Evolutionary conservation across 192 early-diverging fungal species (phyloP), one percentile per base, ranked within the genome.

Genomic region (Entomortierella lignicola): DNA sequence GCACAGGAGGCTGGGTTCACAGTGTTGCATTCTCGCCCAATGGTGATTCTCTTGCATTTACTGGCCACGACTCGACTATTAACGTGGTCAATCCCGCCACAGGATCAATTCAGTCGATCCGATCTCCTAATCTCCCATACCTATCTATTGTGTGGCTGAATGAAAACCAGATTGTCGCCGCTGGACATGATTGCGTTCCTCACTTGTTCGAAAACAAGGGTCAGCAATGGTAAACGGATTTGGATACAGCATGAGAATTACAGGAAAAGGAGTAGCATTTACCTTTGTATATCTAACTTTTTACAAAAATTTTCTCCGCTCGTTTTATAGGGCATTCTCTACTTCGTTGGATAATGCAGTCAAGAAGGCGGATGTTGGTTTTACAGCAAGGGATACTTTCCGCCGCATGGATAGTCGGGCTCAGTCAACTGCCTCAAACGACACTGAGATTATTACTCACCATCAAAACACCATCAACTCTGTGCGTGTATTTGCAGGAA

Each of bases 391-490:
- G 63, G 91, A 88, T 61, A 89, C 90, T 62, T 99, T 99, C 91
- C 89, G 91, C 59, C 92, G 93, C 75, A 97, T 98, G 96, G 97
- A 98, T 79, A 91, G 90, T 55, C 86, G 92, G 55, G 92, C 86
- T 48, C 94, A 95, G 70, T 61, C 83, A 11, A 82, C 72, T 44
- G 81, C 83, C 42, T 79, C 77, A 39, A 83, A 74, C 44, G 92
- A 95, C 67, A 90, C 90, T n/a, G 91, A 89, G 65, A 66, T 95
- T 20, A 89, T 88, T 62, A 90, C 91, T n/a, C 86, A 88, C 11
- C 98, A 99, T 83, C 98, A 99, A 85, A 99, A 99, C 83, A 97
- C 98, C 21, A 98, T 98, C 77, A 96, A 88, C 48, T 85, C 71
- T 20, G 81, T 90, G 17, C 86, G 90, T 47, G 57, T 85, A 23